A percentile compares a stretch with the other conserved stretches of the same genome.
These are phyloP conservation scores for Pugionium cornutum DNA, from an alignment of 345 rosid genomes.

Conservation along the genomic window DNA sequence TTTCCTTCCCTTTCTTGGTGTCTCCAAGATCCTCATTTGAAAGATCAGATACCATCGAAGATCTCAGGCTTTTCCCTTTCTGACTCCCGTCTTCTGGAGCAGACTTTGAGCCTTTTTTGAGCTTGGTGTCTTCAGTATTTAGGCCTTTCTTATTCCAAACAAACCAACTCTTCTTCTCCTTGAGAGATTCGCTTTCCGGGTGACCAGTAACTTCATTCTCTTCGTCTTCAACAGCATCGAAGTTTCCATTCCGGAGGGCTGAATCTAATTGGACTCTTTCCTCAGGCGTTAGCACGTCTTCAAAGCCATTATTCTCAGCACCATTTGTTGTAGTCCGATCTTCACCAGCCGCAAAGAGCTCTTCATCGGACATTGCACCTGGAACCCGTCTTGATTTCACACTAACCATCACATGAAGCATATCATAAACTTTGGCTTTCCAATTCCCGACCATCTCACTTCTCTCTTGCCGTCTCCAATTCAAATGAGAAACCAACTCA, in stretches of 20 bases:
- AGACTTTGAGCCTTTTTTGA: conserved; percentile 73
- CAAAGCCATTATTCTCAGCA: conserved; percentile 66
- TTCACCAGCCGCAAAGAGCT: conserved; percentile 87
- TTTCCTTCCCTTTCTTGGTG: conserved; percentile 74
- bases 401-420: conserved; percentile 96
- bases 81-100: conserved; percentile 67
- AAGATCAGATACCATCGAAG: conserved; percentile 51
- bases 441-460: conserved; percentile 90
- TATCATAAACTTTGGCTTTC: conserved; percentile 97
- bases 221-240: conserved; percentile 69
- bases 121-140: conserved; percentile 66
- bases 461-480: conserved; percentile 98
- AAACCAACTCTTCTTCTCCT: conserved; percentile 97
- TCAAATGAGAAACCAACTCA: conserved; percentile 81
- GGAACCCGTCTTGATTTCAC: conserved; percentile 97
- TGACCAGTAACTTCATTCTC: conserved; percentile 56
- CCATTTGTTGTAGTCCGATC: conserved; percentile 52
- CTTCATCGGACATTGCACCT: conserved; percentile 98
- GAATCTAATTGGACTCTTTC: conserved; percentile 85
- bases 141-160: conserved; percentile 87
- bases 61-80: conserved; percentile 59
- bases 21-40: conserved; percentile 61
- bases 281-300: conserved; percentile 84
- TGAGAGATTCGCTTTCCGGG: conserved; percentile 60
- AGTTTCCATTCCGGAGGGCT: conserved; percentile 65